Base-by-base conservation (phyloP, 106 monocot species). In the Dioscorea zingiberensis region DNA sequence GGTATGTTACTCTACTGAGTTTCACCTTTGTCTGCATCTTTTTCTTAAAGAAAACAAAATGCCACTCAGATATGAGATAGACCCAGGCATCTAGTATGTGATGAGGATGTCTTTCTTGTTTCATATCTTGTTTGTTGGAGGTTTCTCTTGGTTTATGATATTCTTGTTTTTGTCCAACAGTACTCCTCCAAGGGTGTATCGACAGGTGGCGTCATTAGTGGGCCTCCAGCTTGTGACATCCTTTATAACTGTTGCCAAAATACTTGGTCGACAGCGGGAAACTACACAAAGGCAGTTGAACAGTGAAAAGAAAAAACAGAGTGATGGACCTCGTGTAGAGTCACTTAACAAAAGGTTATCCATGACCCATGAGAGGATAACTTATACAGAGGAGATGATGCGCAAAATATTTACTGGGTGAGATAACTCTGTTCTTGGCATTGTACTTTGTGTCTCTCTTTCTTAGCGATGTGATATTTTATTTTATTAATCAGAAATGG, bases 151-250 rank as follows among this genome's bases (percentile, higher is more conserved):
- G 30, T 2, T 30, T 30, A 7, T 30, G 30, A 30, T 30, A 7
- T 3, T 30, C 30, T 38, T 54, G 17, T 71, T 26, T 46, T 15
- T 85, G 51, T 68, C 2, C 69, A 71, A 19, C 77, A 98, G 98
- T 73, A 89, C 98, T 29, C 98, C 98, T 58, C 89, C 93, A 65
- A 84, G 98, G 73, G 84, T 93, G 47, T 98, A 89, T 69, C 98
- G 98, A 53, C 89, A 89, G 55, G 84, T 85, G 58, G 98, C 98
- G 16, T 82, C 98, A 44, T 47, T 89, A 26, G 77, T 98, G 48
- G 98, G 98, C 29, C 84, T 98, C 22, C 98, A 98, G 60, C 80
- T 98, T 67, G 93, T 98, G 13, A 93, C 98, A 68, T 93, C 98
- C 23, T 81, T 80, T 53, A 89, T 98, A 71, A 70, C 84, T 65